phyloP scores from a whole-genome alignment of 75 land plant genomes.

The Pinus taeda region DNA sequence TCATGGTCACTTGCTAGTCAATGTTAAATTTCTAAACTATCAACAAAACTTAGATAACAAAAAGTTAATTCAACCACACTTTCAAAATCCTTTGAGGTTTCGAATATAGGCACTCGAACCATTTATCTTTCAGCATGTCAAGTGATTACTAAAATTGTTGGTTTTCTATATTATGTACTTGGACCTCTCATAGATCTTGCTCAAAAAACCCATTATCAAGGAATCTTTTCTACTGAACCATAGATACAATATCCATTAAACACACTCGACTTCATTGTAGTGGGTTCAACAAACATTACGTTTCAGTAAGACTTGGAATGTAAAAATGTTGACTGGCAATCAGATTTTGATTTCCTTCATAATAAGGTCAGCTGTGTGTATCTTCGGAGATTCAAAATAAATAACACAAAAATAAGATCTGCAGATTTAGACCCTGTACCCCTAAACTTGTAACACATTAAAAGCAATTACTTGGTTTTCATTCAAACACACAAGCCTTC shows the following conservation, averaged over 20 bases:
- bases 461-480: neutral
- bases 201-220: neutral
- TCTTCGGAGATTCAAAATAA: neutral
- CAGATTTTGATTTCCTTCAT: constrained; percentile 1
- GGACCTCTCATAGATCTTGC: neutral
- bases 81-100: no score
- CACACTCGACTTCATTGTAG: neutral
- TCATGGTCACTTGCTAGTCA: no score
- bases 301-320: neutral
- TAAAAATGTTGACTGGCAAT: neutral
- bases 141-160: neutral
- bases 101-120: no score
- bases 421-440: neutral
- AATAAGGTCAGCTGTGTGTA: neutral
- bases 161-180: neutral
- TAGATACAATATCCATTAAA: neutral
- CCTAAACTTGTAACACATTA: neutral
- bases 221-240: neutral
- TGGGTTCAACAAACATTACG: neutral
- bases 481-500: neutral
- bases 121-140: neutral
- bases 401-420: neutral
- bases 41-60: no score
- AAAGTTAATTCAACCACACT: no score
- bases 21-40: no score